phyloP scores from a whole-genome alignment of 306 rosid species.

The Sesbania bispinosa region DNA sequence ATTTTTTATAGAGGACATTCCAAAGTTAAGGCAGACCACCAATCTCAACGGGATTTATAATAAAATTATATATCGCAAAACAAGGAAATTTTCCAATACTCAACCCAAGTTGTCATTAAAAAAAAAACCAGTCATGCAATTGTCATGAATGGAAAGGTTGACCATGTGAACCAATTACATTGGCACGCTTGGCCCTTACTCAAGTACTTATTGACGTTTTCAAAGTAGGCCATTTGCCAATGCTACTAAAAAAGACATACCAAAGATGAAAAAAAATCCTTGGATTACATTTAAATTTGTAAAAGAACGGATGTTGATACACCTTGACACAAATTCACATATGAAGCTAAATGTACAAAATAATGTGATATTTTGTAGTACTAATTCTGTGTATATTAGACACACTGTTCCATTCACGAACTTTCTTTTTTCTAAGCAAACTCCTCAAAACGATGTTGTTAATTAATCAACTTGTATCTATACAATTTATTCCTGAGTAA shows the following conservation, averaged over 20 bases:
- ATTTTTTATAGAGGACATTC: neutral
- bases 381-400: neutral
- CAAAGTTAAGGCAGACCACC: neutral
- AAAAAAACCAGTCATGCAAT: too few relatives aligned
- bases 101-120: too few relatives aligned
- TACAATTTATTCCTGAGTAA: neutral
- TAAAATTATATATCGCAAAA: neutral
- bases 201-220: neutral
- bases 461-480: neutral
- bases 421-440: neutral
- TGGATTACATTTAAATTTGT: neutral
- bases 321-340: neutral
- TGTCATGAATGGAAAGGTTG: neutral
- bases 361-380: neutral
- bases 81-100: neutral
- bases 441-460: neutral
- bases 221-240: neutral
- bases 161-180: neutral
- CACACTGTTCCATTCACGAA: neutral
- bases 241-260: neutral
- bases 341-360: neutral
- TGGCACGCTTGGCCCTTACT: neutral
- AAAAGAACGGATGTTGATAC: neutral
- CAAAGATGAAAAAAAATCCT: neutral
- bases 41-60: neutral